phyloP scores from a whole-genome alignment of 2,329 filamentous ascomycete genomes.

The Didymellaceae sp. region DNA sequence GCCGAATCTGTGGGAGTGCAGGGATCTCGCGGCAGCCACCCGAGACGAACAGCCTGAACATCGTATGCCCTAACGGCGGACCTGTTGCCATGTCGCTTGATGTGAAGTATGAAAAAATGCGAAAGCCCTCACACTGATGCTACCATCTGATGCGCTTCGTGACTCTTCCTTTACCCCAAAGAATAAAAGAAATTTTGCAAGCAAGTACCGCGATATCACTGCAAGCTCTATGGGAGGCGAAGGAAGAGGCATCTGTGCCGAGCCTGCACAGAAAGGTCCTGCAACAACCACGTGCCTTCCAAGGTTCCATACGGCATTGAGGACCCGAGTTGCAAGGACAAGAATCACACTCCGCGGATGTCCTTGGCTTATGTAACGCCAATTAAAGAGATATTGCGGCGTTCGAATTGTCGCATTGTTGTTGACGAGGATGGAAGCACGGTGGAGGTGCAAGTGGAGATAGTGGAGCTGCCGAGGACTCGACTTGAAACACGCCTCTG shows the following conservation, averaged over 20 bases:
- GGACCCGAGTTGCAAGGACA: background rate
- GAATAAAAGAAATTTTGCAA: background rate
- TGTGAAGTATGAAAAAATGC: too few species aligned
- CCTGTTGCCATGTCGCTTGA: too few species aligned
- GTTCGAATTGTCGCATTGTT: background rate
- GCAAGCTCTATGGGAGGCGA: background rate
- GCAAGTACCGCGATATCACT: too few species aligned
- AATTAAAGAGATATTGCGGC: background rate
- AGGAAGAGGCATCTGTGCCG: background rate
- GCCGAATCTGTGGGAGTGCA: background rate
- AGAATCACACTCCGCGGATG: background rate
- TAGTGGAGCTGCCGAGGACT: conserved; percentile 8
- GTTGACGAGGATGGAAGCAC: conserved; percentile 7
- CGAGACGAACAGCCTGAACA: background rate
- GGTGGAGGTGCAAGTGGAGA: conserved; percentile 10
- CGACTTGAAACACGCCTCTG: conserved; percentile 3
- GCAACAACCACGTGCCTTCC: background rate
- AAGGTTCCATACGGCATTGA: background rate
- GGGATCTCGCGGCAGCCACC: conserved; percentile 7
- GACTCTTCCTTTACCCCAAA: too few species aligned
- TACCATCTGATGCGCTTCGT: background rate
- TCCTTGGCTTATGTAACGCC: conserved; percentile 10
- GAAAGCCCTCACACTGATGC: too few species aligned
- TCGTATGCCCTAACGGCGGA: background rate
- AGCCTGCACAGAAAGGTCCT: background rate